These are phyloP conservation scores for Juglanconis juglandina DNA, from an alignment of 2,329 filamentous ascomycete species.

Conservation along the genomic window DNA sequence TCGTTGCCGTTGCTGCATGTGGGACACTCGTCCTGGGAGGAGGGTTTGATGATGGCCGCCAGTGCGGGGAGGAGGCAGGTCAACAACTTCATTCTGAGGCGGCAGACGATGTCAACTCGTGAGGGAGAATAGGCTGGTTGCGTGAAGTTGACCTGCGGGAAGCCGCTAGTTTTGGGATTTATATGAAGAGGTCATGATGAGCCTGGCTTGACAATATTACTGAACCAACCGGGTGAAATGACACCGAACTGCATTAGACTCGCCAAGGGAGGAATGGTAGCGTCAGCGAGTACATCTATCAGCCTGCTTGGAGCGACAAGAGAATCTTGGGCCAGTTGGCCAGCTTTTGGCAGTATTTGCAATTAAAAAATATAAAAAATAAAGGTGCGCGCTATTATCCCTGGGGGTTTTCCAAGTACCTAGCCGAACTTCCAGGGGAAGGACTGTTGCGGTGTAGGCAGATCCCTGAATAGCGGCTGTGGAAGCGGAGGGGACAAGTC, in stretches of 20 bases:
- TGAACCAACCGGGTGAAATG: neutral
- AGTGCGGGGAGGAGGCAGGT: neutral
- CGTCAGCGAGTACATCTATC: no score
- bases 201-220: neutral
- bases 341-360: no score
- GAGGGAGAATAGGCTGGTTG: neutral
- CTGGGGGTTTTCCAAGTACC: no score
- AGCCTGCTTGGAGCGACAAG: no score
- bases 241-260: neutral
- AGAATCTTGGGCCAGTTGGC: no score
- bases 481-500: constrained; percentile 1
- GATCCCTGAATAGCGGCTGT: neutral
- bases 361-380: no score
- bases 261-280: neutral
- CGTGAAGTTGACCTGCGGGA: no score
- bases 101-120: neutral
- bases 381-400: no score
- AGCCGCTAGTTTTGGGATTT: no score
- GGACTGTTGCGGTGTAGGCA: neutral
- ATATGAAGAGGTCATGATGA: no score
- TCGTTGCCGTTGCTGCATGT: no score
- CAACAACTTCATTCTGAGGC: neutral
- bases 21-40: neutral
- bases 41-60: neutral
- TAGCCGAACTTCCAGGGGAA: no score